Conservation (phyloP, 139 green algal species). For the Microglena sp. region DNA sequence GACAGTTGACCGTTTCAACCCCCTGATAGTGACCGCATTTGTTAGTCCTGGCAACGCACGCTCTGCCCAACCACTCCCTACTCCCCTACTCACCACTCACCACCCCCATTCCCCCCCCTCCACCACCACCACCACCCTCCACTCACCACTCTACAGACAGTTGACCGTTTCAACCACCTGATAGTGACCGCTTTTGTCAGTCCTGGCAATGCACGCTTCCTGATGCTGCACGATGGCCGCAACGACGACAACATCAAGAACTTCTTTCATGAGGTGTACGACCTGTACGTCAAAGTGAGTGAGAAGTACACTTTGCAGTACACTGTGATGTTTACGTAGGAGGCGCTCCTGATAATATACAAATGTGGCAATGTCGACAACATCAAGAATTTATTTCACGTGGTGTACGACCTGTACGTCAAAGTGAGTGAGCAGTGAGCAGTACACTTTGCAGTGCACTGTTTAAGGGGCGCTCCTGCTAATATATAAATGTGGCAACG, state of each 20-base stretch:
- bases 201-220: constrained; percentile 62
- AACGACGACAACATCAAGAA: constrained; percentile 68
- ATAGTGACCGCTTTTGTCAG: constrained; percentile 72
- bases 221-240: constrained; percentile 79
- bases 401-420: constrained; percentile 95
- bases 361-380: constrained; percentile 66
- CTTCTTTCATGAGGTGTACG: constrained; percentile 91
- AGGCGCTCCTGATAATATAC: constrained; percentile 90
- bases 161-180: constrained; percentile 94
- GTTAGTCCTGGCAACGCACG: constrained; percentile 64
- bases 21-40: constrained; percentile 70
- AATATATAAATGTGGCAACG: constrained; percentile 66
- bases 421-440: no score
- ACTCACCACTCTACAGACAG: constrained; percentile 27
- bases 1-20: constrained; percentile 91
- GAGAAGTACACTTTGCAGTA: no score
- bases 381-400: constrained; percentile 78
- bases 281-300: no score
- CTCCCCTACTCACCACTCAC: no score
- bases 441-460: no score
- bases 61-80: no score
- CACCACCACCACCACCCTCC: no score
- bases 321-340: no score
- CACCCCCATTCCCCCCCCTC: no score
- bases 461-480: no score